Evolutionary conservation across 2,329 filamentous ascomycete species (phyloP), one percentile per base, ranked within the genome.

Genomic region (Epichloe gansuensis): DNA sequence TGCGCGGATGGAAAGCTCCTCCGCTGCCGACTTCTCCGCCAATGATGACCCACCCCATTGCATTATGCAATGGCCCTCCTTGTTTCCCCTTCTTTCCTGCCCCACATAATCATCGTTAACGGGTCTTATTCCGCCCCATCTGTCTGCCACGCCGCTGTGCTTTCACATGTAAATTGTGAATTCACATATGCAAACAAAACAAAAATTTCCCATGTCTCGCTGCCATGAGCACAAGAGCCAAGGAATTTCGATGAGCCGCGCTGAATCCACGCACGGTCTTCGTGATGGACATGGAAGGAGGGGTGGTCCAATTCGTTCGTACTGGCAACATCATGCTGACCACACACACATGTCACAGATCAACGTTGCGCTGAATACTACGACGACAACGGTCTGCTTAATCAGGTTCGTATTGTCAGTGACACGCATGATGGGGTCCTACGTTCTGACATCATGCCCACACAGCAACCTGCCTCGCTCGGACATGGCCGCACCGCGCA

Each of bases 401-500:
- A 51, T 36, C 55, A 57, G 44, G 54, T 51, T 44, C 47, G 52
- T 31, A 15, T 51, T 38, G 38, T 46, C 21, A 58, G 67, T 62
- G 56, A 25, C 27, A 40, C 21, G 21, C 47, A 25, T 8, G 3
- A 8, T 35, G 17, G 17, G 17, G 21, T 15, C 39, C 17, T 21
- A 25, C 13, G 11, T 42, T 42, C 15, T 49, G 23, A 49, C 38
- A 49, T 4, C 13, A 15, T 11, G 6, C 17, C 23, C 45, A n/a
- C 27, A 15, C 35, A 47, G 45, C 31, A n/a, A n/a, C 9, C 31
- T 15, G 57, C 59, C 45, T 59, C 49, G 3, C 68, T 69, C 55
- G 64, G 66, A 31, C 61, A 61, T 50, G 65, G 71, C 45, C 70
- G 69, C 55, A 69, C 68, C 21, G 64, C 68, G 17, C 70, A 74